Percentiles rank a stretch among this genome's conserved stretches.
phyloP scores from a whole-genome alignment of 2,329 filamentous ascomycete genomes.

The Blastomyces percursus region DNA sequence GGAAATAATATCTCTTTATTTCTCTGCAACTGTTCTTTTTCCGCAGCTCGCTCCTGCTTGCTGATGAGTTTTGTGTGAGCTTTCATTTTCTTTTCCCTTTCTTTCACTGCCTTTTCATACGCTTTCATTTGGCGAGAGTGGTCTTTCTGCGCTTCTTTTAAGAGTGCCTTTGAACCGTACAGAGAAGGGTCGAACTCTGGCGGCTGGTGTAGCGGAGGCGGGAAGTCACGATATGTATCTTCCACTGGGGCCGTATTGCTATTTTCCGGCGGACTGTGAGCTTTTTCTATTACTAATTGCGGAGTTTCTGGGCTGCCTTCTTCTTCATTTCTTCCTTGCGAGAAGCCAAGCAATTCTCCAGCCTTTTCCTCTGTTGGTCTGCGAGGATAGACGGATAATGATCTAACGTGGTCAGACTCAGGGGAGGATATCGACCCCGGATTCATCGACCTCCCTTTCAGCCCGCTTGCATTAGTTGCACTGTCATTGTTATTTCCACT shows the following conservation, averaged over 20 bases:
- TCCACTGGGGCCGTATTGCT: neutral
- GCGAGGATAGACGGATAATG: slow-evolving; percentile 26
- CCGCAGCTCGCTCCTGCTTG: slow-evolving; percentile 16
- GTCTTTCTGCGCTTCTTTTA: slow-evolving; percentile 60
- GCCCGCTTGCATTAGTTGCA: neutral
- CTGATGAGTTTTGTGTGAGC: slow-evolving; percentile 18
- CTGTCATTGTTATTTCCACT: neutral
- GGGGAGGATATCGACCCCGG: neutral
- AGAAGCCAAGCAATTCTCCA: neutral
- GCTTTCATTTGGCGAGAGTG: slow-evolving; percentile 51
- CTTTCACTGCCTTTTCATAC: slow-evolving; percentile 56
- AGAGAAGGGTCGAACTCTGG: slow-evolving; percentile 46
- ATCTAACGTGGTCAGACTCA: neutral
- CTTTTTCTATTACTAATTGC: neutral
- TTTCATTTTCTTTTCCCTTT: slow-evolving; percentile 50
- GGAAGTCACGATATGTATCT: slow-evolving; percentile 14
- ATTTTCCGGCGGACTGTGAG: neutral
- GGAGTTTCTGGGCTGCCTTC: neutral
- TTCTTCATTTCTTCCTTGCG: neutral
- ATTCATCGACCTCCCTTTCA: neutral
- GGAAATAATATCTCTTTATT: slow-evolving; percentile 12
- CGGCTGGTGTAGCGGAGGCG: slow-evolving; percentile 45
- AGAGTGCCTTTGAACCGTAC: slow-evolving; percentile 53
- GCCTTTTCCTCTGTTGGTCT: slow-evolving; percentile 23
- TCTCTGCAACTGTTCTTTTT: slow-evolving; percentile 25